phyloP scores from a whole-genome alignment of 2,329 filamentous ascomycete genomes.

The Epichloe gansuensis region DNA sequence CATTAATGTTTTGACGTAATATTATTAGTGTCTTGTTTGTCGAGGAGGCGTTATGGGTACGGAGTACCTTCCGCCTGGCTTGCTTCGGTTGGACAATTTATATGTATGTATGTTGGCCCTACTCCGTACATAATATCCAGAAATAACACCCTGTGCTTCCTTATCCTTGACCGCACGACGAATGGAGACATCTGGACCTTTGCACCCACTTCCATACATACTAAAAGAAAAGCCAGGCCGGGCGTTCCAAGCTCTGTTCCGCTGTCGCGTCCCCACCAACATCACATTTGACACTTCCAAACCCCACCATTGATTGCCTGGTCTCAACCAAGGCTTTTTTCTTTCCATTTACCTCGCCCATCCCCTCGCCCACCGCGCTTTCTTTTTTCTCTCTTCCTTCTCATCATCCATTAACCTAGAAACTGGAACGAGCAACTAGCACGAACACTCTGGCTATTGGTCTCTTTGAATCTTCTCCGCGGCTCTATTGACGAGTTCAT shows the following conservation, averaged over 20 bases:
- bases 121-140: neutral
- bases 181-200: neutral
- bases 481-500: neutral
- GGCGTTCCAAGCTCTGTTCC: neutral
- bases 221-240: neutral
- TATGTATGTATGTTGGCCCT: neutral
- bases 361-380: neutral
- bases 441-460: neutral
- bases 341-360: neutral
- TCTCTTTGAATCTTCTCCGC: neutral
- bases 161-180: neutral
- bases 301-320: neutral
- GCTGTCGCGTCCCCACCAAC: neutral
- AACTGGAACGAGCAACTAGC: neutral
- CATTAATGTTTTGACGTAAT: too few relatives aligned
- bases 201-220: neutral
- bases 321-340: slow-evolving; percentile 1
- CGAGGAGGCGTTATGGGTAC: too few relatives aligned
- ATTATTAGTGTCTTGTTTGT: too few relatives aligned
- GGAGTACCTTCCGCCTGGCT: too few relatives aligned
- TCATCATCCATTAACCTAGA: neutral
- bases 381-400: neutral
- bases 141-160: neutral
- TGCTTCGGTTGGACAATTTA: too few relatives aligned
- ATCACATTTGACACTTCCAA: neutral